phyloP scores from a whole-genome alignment of 768 basidiomycete species.

The Crucibulum laeve region DNA sequence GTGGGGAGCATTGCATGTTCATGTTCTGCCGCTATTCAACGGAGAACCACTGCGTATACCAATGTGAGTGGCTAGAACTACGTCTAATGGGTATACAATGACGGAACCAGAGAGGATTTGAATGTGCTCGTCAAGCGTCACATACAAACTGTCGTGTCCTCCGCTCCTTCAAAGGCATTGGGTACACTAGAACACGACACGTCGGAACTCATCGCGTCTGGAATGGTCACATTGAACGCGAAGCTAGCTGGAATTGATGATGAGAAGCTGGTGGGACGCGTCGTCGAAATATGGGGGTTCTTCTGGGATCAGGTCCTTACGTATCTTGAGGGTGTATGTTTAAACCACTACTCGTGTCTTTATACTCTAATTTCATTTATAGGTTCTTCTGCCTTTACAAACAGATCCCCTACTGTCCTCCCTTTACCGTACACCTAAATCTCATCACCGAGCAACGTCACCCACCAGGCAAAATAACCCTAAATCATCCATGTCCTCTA shows the following conservation, averaged over 20 bases:
- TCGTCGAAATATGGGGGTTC: constrained; percentile 90
- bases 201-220: constrained; percentile 75
- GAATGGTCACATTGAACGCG: constrained; percentile 90
- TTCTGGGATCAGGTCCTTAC: constrained; percentile 90
- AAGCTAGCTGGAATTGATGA: constrained; percentile 78
- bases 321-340: constrained; percentile 80
- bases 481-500: constrained; percentile 36
- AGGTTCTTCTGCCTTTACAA: constrained; percentile 33
- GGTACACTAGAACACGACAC: constrained; percentile 74
- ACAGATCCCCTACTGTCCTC: constrained; percentile 55
- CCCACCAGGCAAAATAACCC: constrained; percentile 41
- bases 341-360: not conserved
- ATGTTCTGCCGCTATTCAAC: constrained; percentile 89
- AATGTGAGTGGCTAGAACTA: constrained; percentile 47
- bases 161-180: constrained; percentile 71
- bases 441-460: constrained; percentile 45
- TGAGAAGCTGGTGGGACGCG: constrained; percentile 65
- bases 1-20: constrained; percentile 81
- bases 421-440: constrained; percentile 60
- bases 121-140: constrained; percentile 79
- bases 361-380: constrained; percentile 2
- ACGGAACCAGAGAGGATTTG: constrained; percentile 70
- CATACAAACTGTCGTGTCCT: constrained; percentile 68
- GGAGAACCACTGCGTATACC: constrained; percentile 82
- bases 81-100: not conserved